Evolutionary conservation across 2,329 filamentous ascomycete genomes (phyloP).

Genomic region (Dactylonectria estremocensis): DNA sequence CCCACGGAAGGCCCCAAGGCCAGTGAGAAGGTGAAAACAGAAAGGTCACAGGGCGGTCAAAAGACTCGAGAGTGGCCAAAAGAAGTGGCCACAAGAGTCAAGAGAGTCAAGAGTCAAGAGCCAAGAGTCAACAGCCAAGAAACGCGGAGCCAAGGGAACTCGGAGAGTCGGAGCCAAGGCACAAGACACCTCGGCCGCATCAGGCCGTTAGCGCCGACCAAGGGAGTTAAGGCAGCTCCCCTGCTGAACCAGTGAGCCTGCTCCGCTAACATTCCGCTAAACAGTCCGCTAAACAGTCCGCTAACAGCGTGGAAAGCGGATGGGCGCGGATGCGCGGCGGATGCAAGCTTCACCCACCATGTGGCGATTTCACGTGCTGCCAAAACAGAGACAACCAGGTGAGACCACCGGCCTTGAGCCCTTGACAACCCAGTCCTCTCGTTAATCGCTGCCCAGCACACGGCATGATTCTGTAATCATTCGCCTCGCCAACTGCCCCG

Average conservation of each 20-base stretch:
- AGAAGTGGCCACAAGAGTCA: too few relatives aligned
- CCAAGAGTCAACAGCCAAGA: too few relatives aligned
- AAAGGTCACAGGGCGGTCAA: too few relatives aligned
- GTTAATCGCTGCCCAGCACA: slow-evolving; percentile 36
- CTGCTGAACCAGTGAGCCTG: not conserved
- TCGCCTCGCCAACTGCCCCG: slow-evolving; percentile 39
- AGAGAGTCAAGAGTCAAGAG: too few relatives aligned
- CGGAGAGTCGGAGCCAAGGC: slow-evolving; percentile 11
- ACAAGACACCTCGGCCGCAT: slow-evolving; percentile 35
- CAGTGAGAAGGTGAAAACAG: too few relatives aligned
- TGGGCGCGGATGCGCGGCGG: not conserved
- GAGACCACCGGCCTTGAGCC: slow-evolving; percentile 47
- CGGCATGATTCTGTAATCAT: slow-evolving; percentile 43
- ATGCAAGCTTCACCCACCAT: slow-evolving; percentile 41
- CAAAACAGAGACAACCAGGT: slow-evolving; percentile 42
- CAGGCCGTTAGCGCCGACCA: slow-evolving; percentile 34
- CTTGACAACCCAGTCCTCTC: slow-evolving; percentile 41
- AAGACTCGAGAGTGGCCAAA: too few relatives aligned
- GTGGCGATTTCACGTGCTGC: slow-evolving; percentile 52
- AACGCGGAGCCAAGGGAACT: slow-evolving; percentile 8
- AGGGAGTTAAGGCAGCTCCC: slow-evolving; percentile 27
- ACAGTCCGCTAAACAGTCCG: slow-evolving; percentile 4
- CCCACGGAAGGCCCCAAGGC: too few relatives aligned
- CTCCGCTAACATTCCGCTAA: slow-evolving; percentile 11
- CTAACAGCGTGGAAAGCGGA: slow-evolving; percentile 4